Evolutionary conservation across 495 filamentous ascomycete genomes (phyloP).

Genomic region (Aspergillus carlsbadensis): DNA sequence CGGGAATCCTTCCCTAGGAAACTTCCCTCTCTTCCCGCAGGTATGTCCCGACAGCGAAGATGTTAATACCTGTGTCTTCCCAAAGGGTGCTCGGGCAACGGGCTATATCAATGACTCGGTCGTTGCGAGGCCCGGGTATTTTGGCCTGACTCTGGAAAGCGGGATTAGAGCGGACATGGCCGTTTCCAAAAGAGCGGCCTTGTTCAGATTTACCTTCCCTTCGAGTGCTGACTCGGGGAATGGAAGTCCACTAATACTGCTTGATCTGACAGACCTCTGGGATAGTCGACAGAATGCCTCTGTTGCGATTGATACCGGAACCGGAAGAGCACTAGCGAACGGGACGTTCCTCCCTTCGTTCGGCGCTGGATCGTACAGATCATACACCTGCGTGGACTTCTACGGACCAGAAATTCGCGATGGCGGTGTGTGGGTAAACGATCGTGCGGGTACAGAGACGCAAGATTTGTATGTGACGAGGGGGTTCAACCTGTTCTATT

Average conservation of each 20-base stretch:
- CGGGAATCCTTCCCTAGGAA: constrained; percentile 70
- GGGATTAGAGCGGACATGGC: constrained; percentile 63
- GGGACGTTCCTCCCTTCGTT: constrained; percentile 59
- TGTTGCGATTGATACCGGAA: constrained; percentile 54
- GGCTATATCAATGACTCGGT: constrained; percentile 55
- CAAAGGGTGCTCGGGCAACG: constrained; percentile 48
- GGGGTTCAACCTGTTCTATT: too few relatives aligned
- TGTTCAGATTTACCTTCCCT: constrained; percentile 65
- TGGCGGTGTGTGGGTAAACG: too few relatives aligned
- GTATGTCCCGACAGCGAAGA: constrained; percentile 59
- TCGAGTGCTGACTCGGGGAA: constrained; percentile 15
- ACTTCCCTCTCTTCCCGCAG: constrained; percentile 73
- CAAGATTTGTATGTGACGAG: too few relatives aligned
- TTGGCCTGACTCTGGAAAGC: constrained; percentile 59
- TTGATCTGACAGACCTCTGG: constrained; percentile 69
- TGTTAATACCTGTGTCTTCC: constrained; percentile 65
- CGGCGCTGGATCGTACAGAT: too few relatives aligned
- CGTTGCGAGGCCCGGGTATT: constrained; percentile 68
- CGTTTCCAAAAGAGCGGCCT: constrained; percentile 59
- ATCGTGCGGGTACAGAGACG: too few relatives aligned
- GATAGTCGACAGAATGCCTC: constrained; percentile 66
- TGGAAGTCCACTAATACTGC: constrained; percentile 57
- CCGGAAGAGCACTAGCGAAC: constrained; percentile 66
- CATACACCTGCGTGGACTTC: too few relatives aligned
- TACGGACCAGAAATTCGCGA: too few relatives aligned